Evolutionary conservation across 257 asterid species (phyloP).

Genomic region (Plantago ovata): DNA sequence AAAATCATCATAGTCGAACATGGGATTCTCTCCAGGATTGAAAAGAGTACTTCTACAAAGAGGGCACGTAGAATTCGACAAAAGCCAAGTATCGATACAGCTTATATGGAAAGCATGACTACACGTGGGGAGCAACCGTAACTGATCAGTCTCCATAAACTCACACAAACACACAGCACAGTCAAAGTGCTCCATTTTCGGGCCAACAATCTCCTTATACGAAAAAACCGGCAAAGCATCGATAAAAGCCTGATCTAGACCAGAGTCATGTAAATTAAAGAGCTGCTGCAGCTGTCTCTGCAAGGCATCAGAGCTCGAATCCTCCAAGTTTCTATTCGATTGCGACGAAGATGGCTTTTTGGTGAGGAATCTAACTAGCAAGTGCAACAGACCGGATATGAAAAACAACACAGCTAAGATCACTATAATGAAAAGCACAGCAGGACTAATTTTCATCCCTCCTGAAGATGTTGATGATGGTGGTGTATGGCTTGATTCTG

Average conservation of each 20-base stretch:
- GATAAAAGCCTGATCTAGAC: slow-evolving; percentile 18
- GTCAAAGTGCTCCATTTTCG: slow-evolving; percentile 20
- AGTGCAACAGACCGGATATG: slow-evolving; percentile 19
- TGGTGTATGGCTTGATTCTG: slow-evolving; percentile 21
- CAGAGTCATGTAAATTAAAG: slow-evolving; percentile 17
- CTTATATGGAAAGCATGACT: slow-evolving; percentile 22
- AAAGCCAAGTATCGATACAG: slow-evolving; percentile 24
- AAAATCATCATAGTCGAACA: slow-evolving; percentile 62
- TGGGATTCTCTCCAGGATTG: slow-evolving; percentile 83
- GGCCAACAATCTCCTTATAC: slow-evolving; percentile 14
- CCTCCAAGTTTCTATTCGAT: slow-evolving; percentile 2
- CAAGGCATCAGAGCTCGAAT: slow-evolving; percentile 12
- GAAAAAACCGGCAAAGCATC: slow-evolving; percentile 14
- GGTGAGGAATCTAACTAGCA: slow-evolving; percentile 21
- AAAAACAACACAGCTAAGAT: slow-evolving; percentile 18
- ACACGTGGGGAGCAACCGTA: slow-evolving; percentile 18
- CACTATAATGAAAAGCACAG: slow-evolving; percentile 16
- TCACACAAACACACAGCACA: slow-evolving; percentile 25
- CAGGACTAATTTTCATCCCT: slow-evolving; percentile 6
- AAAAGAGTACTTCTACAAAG: slow-evolving; percentile 43
- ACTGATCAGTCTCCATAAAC: slow-evolving; percentile 13
- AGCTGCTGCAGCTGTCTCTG: slow-evolving; percentile 25
- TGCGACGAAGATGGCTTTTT: slow-evolving; percentile 4
- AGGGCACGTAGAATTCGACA: slow-evolving; percentile 21
- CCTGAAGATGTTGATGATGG: slow-evolving; percentile 28